Base-by-base conservation (phyloP, 2,329 filamentous ascomycete species). In the Fonsecaea pedrosoi region DNA sequence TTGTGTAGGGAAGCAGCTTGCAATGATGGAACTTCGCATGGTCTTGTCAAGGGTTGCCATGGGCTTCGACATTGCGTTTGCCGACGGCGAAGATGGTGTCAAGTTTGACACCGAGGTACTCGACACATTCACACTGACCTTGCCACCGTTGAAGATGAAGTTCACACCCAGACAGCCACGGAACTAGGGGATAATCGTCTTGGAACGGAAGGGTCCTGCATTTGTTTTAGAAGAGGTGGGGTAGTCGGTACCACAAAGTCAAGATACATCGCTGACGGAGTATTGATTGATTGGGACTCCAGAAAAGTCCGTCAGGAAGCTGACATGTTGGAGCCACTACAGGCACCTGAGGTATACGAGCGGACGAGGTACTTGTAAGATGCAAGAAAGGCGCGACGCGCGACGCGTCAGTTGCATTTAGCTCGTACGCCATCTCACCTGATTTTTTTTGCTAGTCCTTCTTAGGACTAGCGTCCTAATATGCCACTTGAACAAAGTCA, bases 1-100 rank as follows among this genome's bases (percentile, higher is more conserved):
- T 18, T 50, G 45, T 9, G 45, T 50, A 25, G 45, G 45, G 9
- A 50, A 50, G 45, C 45, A 50, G 8, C 45, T 50, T 50, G 45
- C 45, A 25, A 50, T 50, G 45, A 50, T 50, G 45, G 45, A 50
- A 50, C 45, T 50, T 50, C 45, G 45, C 21, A 50, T 50, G 45
- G 45, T 50, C 21, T 13, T 50, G 21, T 50, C 45, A 30, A 25
- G 45, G 9, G 45, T 25, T 50, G 45, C 45, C 25, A 18, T 50
- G 18, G 21, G 45, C 45, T 50, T 50, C 45, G 18, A 50, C 21
- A 50, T 50, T 50, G n/a, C 45, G 2, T 50, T 50, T 30, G 45
- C 45, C 9, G 45, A 25, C 3, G 45, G 45, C 8, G 45, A 50
- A 30, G 45, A 50, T 30, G 45, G 45, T 4, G 45, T 50, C 21